These are phyloP conservation scores for Penicillium diatomitis DNA, from an alignment of 495 filamentous ascomycete genomes.

Conservation along the genomic window DNA sequence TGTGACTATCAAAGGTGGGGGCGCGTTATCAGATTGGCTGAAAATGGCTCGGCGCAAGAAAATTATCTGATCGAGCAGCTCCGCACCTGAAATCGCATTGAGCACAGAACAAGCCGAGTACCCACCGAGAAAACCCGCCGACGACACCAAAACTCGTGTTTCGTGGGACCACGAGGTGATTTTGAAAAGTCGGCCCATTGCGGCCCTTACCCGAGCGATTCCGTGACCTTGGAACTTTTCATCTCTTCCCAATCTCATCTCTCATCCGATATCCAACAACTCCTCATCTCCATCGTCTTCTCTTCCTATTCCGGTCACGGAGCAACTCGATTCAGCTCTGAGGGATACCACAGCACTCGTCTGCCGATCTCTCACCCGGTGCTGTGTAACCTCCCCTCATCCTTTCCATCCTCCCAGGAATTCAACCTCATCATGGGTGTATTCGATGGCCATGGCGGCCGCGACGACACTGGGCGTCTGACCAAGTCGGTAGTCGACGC, in stretches of 20 bases:
- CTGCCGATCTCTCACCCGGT: not conserved
- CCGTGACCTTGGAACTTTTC: no score
- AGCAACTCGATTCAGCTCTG: no score
- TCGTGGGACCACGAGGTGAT: not conserved
- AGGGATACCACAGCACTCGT: no score
- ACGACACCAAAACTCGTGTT: not conserved
- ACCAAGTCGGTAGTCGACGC: slow-evolving; percentile 1
- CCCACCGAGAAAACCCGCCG: not conserved
- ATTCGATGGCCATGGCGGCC: not conserved
- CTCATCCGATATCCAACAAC: not conserved
- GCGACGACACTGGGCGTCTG: slow-evolving; percentile 3
- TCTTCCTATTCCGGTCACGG: not conserved
- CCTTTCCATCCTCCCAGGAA: not conserved
- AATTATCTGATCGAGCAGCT: slow-evolving; percentile 3
- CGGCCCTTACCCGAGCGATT: no score
- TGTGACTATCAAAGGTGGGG: not conserved
- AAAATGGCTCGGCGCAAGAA: no score
- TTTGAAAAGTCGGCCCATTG: not conserved
- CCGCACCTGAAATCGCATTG: not conserved
- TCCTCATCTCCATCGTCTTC: not conserved
- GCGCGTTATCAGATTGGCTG: slow-evolving; percentile 1
- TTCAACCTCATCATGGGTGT: not conserved
- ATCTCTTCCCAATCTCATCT: no score
- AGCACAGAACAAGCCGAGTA: no score
- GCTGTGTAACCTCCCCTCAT: not conserved